A percentile compares a stretch with the other conserved stretches of the same genome.
These are phyloP conservation scores for Sonneratia caseolaris DNA, from an alignment of 345 rosid genomes.

Conservation along the genomic window DNA sequence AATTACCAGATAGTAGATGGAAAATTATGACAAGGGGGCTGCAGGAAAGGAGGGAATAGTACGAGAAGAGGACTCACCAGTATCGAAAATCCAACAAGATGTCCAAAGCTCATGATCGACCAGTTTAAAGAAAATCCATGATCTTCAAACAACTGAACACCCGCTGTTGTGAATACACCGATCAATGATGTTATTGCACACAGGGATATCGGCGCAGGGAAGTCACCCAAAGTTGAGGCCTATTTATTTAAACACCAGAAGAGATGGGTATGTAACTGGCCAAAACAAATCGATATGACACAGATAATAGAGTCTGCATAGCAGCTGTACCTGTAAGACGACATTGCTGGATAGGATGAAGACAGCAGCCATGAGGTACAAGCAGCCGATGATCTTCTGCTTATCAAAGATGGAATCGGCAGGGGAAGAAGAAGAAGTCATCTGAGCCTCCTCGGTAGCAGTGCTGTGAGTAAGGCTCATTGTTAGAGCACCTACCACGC, in stretches of 20 bases:
- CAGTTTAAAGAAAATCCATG: slow-evolving; percentile 22
- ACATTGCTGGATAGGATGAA: slow-evolving; percentile 53
- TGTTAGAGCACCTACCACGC: slow-evolving; percentile 66
- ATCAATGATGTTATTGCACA: slow-evolving; percentile 74
- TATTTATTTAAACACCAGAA: slow-evolving; percentile 9
- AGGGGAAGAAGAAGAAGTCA: slow-evolving; percentile 7
- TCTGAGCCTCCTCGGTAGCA: slow-evolving; percentile 12
- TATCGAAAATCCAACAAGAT: slow-evolving; percentile 39
- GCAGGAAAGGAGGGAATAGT: neutral
- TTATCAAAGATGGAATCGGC: slow-evolving; percentile 22
- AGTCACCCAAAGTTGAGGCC: slow-evolving; percentile 66
- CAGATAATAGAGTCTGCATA: neutral
- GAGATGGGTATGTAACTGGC: neutral
- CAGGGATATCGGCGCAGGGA: slow-evolving; percentile 88
- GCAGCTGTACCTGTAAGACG: slow-evolving; percentile 60
- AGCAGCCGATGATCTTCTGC: slow-evolving; percentile 62
- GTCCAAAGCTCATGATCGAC: slow-evolving; percentile 25
- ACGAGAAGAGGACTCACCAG: slow-evolving; percentile 33
- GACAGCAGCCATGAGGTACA: slow-evolving; percentile 73
- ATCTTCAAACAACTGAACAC: slow-evolving; percentile 37
- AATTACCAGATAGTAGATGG: no score
- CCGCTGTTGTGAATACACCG: slow-evolving; percentile 55
- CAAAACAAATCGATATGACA: neutral
- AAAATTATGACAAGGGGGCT: no score
- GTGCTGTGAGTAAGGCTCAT: slow-evolving; percentile 86